These are phyloP conservation scores for Colletotrichum falcatum DNA, from an alignment of 2,329 filamentous ascomycete genomes.

Conservation along the genomic window DNA sequence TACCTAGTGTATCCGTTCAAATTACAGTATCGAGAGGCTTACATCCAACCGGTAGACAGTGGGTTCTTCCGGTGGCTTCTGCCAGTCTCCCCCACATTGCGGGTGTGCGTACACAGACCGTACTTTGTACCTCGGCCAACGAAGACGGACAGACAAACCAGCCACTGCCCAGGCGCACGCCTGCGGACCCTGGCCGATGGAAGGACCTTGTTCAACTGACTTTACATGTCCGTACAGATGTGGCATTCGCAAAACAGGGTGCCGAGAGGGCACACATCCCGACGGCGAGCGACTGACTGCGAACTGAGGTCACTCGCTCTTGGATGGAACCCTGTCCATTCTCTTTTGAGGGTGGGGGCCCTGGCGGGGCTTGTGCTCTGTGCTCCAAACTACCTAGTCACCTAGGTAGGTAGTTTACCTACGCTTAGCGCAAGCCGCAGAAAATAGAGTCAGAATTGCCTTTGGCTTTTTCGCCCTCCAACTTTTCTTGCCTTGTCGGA, in stretches of 20 bases:
- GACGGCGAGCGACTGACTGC: slow-evolving; percentile 10
- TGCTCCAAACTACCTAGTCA: too few species aligned
- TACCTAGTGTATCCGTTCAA: background rate
- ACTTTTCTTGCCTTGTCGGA: slow-evolving; percentile 11
- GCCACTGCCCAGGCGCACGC: background rate
- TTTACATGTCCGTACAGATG: background rate
- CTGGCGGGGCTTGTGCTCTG: slow-evolving; percentile 10
- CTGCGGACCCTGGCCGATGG: background rate
- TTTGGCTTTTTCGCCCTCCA: slow-evolving; percentile 13
- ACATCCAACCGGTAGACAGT: background rate
- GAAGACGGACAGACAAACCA: background rate
- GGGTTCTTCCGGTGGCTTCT: background rate
- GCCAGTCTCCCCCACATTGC: background rate
- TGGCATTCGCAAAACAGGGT: background rate
- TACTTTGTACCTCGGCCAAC: background rate
- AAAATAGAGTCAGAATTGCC: slow-evolving; percentile 25
- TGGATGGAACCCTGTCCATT: slow-evolving; percentile 5
- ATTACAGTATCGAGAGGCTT: background rate
- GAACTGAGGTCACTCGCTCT: background rate
- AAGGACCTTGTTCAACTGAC: background rate
- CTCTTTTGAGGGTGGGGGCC: slow-evolving; percentile 1
- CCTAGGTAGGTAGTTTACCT: too few species aligned
- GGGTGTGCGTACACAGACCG: background rate
- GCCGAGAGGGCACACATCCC: slow-evolving; percentile 1
- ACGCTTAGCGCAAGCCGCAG: background rate